Evolutionary conservation across 2,329 filamentous ascomycete genomes (phyloP), one percentile per base, ranked within the genome.

Genomic region (Rhynchosporium agropyri): DNA sequence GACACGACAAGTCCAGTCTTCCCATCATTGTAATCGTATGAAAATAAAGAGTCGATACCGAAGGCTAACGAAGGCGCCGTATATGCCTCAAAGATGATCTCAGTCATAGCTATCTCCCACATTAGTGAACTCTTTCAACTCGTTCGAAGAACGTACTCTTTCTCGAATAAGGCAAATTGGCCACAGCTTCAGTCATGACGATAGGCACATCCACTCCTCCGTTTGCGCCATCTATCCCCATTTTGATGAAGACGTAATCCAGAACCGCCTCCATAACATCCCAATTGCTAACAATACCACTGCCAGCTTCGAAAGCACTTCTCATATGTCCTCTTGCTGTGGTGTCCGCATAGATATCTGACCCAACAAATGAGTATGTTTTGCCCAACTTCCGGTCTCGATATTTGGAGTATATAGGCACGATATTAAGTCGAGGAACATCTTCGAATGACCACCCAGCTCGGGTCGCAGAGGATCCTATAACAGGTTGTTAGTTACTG

Each of bases 81-180:
- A 76, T 99, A 99, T 77, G 92, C 96, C 77, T 99, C 95, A 75
- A 98, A 99, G 10, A 99, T 81, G 61, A 98, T 94, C 74, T 99
- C 95, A 49, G 91, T 96, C 94, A 98, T 98, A 70, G 91, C 92
- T 96, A 68, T 59, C 63, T 60, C 46, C 26, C 53, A 59, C 62
- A 74, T 79, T 67, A 77, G 69, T 59, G 33, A 28, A 48, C 4
- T 20, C 9, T 13, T 31, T 29, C 2, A 15, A 13, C 4, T 9
- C 12, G 63, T 67, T 29, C 69, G 3, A n/a, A 15, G 10, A 5
- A 7, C 88, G 68, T 78, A 96, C 92, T 94, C 79, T 91, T 94
- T 69, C 93, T 83, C 53, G 92, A 89, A 74, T 99, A 99, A 12
- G 86, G 87, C 64, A 97, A 76, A 76, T 98, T 98, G 33, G 93